Evolutionary conservation across 2,329 filamentous ascomycete genomes (phyloP), one percentile per base, ranked within the genome.

Genomic region (Hawksworthiomyces lignivorus): DNA sequence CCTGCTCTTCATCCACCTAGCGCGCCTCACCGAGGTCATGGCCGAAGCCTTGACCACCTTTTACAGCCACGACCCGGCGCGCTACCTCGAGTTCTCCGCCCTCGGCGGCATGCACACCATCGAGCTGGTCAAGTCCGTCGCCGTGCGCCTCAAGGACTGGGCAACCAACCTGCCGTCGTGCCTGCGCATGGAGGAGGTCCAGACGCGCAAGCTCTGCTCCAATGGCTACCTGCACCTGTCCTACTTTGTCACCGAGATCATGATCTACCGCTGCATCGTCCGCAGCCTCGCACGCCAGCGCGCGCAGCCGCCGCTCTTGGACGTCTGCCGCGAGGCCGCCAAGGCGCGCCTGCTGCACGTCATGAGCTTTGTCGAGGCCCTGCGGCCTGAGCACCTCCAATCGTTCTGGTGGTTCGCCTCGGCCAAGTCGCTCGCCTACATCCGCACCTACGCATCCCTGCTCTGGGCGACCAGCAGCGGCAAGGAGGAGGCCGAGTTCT

Each of bases 161-260:
- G 48, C 48, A 1, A 48, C 40, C 18, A 45, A 44, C 4, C 45
- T 58, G 41, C 50, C 51, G 0, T 15, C 36, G 7, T 39, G 43
- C 8, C 48, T 55, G 36, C 50, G 49, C 28, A 55, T 56, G 51
- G 47, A 54, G 4, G 47, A 50, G 22, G 46, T 54, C 30, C 46
- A 44, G 26, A 43, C 50, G 8, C 45, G 50, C n/a, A 54, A 51
- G 42, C 50, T 56, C 4, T 54, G 52, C 38, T 62, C 60, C 45
- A 62, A 50, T 50, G 62, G 69, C 2, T 70, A 67, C 30, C 55
- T 75, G 8, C 67, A 73, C 38, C 60, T 75, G 3, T 68, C 70
- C 1, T 73, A 73, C 47, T 66, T 69, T 36, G 68, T 69, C 0
- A 67, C 70, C 0, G 70, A 73, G 43, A 69, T 73, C 39, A 65